Base-by-base conservation (phyloP, 192 early-diverging fungal species). In the Gigaspora rosea region DNA sequence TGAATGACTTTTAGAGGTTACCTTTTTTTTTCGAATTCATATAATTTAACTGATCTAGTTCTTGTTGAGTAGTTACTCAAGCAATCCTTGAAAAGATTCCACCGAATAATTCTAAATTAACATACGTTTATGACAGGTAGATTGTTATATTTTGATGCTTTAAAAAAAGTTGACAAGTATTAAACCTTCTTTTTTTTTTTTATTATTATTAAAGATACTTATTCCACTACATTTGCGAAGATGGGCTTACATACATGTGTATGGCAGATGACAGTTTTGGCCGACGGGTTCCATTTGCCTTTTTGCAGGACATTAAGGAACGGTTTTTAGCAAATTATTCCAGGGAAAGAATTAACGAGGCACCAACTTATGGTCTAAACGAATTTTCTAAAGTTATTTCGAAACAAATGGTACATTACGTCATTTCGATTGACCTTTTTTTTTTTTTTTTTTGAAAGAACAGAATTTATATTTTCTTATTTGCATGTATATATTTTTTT, bases 51-150 rank as follows among this genome's bases (percentile, higher is more conserved):
- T 57, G 32, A 50, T n/a, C 18, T 52, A 51, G 4, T 58, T 13
- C 15, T 11, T 70, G 7, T 20, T 66, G 10, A 20, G 61, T 79
- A 86, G 90, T 95, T 62, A 94, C 92, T 22, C 92, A 95, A 77
- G 92, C 91, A 33, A 96, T 97, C 73, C 87, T 96, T 15, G 93
- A 92, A 68, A 94, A 95, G 79, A 94, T 97, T 49, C 94, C 95
- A 8, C 91, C 94, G 41, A 94, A 93, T 80, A 92, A 97, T 82
- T 93, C 93, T 46, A 95, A 95, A 79, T 83, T 97, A 63, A 95
- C 96, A 5, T 97, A 95, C 79, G 93, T 95, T 35, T 96, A 95
- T 80, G 96, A 97, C 84, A 80, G 89, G 89, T 90, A 85, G 76
- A 69, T 20, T 32, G 11, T 52, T 51, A 49, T 64, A 20, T 10